Conservation (phyloP, 805 yeast genomes). For the Metschnikowia shivogae region DNA sequence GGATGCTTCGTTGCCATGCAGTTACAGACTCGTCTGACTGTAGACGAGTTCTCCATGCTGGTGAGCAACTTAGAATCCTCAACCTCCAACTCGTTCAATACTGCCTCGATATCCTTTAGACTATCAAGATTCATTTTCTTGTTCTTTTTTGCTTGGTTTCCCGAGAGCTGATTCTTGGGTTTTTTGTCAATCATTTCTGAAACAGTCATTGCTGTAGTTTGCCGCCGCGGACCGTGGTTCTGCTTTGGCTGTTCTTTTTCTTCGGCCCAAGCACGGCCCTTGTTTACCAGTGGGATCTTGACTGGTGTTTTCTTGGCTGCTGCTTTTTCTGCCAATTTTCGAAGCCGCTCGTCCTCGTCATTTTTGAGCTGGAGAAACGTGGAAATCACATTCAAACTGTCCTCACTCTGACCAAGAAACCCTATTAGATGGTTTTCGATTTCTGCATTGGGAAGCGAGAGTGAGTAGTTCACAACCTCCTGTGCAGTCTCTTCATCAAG, state of each 20-base stretch:
- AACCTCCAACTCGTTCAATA: constrained; percentile 50
- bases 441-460: constrained; percentile 44
- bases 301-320: constrained; percentile 1
- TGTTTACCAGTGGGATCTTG: background rate
- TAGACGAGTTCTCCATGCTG: constrained; percentile 2
- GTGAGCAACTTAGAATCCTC: constrained; percentile 10
- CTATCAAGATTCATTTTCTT: constrained; percentile 48
- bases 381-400: constrained; percentile 44
- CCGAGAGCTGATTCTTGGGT: constrained; percentile 25
- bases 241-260: constrained; percentile 4
- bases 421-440: constrained; percentile 51
- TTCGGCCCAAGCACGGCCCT: constrained; percentile 1
- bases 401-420: constrained; percentile 55
- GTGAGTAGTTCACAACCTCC: constrained; percentile 54
- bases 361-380: constrained; percentile 39
- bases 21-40: constrained; percentile 47
- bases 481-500: constrained; percentile 52
- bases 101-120: constrained; percentile 62
- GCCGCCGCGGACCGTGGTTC: constrained; percentile 11
- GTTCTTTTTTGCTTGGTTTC: constrained; percentile 26
- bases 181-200: constrained; percentile 44
- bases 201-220: constrained; percentile 34
- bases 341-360: constrained; percentile 21
- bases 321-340: constrained; percentile 7
- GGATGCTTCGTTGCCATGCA: constrained; percentile 91